Percentiles rank a stretch among this genome's conserved stretches.
These are phyloP conservation scores for Rhizopus stolonifer DNA, from an alignment of 371 early-diverging fungal genomes.

Conservation along the genomic window DNA sequence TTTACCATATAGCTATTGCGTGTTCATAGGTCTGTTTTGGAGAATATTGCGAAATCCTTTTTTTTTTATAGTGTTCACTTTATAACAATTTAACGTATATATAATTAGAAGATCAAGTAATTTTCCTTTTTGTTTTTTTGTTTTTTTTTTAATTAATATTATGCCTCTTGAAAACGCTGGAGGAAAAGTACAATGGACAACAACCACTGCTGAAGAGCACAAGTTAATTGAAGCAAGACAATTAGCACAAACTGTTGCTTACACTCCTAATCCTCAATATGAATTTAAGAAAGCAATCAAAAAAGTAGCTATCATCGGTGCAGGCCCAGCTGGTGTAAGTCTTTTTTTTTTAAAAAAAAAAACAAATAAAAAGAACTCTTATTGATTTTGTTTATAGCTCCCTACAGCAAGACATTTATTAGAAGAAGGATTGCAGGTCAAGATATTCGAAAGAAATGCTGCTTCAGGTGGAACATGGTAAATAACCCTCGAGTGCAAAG, in stretches of 20 bases:
- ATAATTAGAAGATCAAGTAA: no score
- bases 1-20: no score
- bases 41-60: no score
- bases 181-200: slow-evolving; percentile 10
- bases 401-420: slow-evolving; percentile 32
- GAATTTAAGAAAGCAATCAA: slow-evolving; percentile 20
- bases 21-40: no score
- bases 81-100: no score
- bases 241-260: background rate
- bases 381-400: slow-evolving; percentile 13
- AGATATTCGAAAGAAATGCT: slow-evolving; percentile 31
- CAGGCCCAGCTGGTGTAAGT: slow-evolving; percentile 43
- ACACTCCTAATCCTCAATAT: background rate
- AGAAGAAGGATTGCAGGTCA: slow-evolving; percentile 38
- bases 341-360: background rate
- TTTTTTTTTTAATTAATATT: background rate
- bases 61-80: no score
- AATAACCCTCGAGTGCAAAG: no score
- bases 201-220: slow-evolving; percentile 1
- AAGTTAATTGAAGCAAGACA: background rate
- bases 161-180: slow-evolving; percentile 22
- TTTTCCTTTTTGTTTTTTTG: background rate
- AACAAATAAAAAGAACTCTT: background rate
- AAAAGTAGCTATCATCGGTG: slow-evolving; percentile 41
- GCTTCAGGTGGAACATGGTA: slow-evolving; percentile 41